These are phyloP conservation scores for Teratosphaeria zuluensis DNA, from an alignment of 2,329 filamentous ascomycete species.

Conservation along the genomic window DNA sequence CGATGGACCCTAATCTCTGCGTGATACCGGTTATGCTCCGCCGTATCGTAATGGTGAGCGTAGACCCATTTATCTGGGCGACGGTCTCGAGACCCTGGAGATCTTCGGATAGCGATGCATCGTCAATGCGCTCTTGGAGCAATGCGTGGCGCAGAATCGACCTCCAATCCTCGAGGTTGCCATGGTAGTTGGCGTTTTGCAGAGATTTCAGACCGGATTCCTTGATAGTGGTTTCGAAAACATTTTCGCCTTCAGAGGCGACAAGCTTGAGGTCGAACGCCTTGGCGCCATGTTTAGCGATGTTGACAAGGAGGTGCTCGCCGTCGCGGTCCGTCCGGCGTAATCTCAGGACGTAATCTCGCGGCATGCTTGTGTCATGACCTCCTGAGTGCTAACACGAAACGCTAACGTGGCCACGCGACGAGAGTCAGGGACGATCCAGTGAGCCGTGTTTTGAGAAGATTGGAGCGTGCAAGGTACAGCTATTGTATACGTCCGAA, in stretches of 20 bases:
- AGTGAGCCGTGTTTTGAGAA: background rate
- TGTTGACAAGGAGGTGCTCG: constrained; percentile 47
- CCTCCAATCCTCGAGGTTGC: constrained; percentile 57
- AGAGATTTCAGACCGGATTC: constrained; percentile 47
- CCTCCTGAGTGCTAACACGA: background rate
- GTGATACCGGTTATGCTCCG: constrained; percentile 60
- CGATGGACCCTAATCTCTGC: constrained; percentile 59
- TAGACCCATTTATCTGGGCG: constrained; percentile 43
- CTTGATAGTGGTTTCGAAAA: constrained; percentile 52
- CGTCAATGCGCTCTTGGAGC: constrained; percentile 33
- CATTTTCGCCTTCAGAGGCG: constrained; percentile 56
- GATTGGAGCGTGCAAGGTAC: background rate
- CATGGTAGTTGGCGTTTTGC: constrained; percentile 45
- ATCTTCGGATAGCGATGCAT: constrained; percentile 35
- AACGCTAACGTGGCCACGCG: background rate
- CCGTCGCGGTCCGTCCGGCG: constrained; percentile 36
- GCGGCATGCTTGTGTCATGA: constrained; percentile 4
- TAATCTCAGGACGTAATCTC: constrained; percentile 45
- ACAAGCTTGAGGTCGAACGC: constrained; percentile 57
- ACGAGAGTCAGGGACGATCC: background rate
- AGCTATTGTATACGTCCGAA: background rate
- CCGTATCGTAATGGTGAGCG: constrained; percentile 54
- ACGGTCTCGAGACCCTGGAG: constrained; percentile 47
- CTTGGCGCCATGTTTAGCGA: constrained; percentile 39
- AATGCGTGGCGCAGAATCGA: constrained; percentile 49